Base-by-base conservation (phyloP, 1,284 basidiomycete genomes). In the Sporisorium iseilematis-ciliati region DNA sequence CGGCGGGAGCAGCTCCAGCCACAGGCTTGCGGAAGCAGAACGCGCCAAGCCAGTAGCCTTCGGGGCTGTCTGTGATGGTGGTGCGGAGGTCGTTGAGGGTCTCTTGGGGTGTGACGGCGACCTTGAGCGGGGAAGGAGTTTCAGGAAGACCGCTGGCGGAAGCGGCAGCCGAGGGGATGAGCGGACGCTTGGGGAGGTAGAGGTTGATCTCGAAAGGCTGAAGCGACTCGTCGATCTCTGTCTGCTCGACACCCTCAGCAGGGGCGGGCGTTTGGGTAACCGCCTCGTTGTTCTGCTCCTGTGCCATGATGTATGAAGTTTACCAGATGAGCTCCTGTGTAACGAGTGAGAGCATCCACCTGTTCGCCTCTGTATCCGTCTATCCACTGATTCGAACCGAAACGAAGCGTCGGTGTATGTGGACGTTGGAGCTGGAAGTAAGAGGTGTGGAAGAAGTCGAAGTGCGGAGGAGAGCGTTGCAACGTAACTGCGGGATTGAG, bases 41-140 rank as follows among this genome's bases (percentile, higher is more conserved):
- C 1, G 83, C 77, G 20, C 83, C 83, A 56, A 85, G 82, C 83
- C 83, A 85, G 73, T 85, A 84, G 14, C 82, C 82, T 53, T 84
- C 82, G 11, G 82, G 82, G 54, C 77, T 82, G 62, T 84, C 83
- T 48, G 77, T 79, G 66, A 85, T 73, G 52, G 83, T 84, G 31
- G 79, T 51, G 25, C 83, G 80, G 16, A 85, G 60, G 57, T 85
- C 83, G 63, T 80, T 85, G 67, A 85, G 80, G 23, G 82, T 82
- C 62, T 85, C 83, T 40, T 75, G 78, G 2, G 82, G 80, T 41
- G 79, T 81, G 21, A 85, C 81, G 42, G 80, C 80, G 10, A 84
- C 73, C 45, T 72, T 76, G 57, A 85, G 80, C 5, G 83, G 81
- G 49, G 74, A 75, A 18, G 82, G 82, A 18, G 79, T 82, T 21